Percentiles rank a stretch among this genome's conserved stretches.
These are phyloP conservation scores for Roridomyces roridus DNA, from an alignment of 768 basidiomycete genomes.

Conservation along the genomic window DNA sequence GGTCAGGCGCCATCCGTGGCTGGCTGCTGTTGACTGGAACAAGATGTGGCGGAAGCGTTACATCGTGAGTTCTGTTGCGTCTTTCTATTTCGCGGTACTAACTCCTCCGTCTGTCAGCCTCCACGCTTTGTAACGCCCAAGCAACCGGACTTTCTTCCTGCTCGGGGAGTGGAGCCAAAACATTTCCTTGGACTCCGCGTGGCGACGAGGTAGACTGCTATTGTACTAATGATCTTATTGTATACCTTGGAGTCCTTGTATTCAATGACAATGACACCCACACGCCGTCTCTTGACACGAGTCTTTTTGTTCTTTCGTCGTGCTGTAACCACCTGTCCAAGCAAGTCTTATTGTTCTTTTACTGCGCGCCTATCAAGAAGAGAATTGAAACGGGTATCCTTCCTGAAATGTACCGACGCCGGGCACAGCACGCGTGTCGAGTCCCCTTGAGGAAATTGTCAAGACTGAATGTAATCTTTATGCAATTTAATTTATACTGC, in stretches of 20 bases:
- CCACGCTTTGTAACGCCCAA: conserved; percentile 34
- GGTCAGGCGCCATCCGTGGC: conserved; percentile 51
- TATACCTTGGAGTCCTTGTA: neutral
- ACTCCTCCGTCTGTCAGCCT: conserved; percentile 45
- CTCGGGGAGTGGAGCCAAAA: neutral
- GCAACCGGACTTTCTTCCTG: neutral
- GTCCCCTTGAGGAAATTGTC: no score
- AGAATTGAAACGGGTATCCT: conserved; percentile 7
- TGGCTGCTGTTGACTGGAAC: conserved; percentile 52
- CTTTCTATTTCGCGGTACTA: conserved; percentile 4
- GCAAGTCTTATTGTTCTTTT: conserved; percentile 11
- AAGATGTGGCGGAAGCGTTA: conserved; percentile 50
- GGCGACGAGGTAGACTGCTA: neutral
- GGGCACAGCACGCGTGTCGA: no score
- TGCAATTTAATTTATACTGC: conserved; percentile 8
- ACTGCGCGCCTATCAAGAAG: neutral
- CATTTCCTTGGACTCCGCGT: conserved; percentile 9
- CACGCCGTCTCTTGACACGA: neutral
- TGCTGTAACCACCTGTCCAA: neutral
- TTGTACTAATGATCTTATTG: neutral
- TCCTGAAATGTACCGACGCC: neutral
- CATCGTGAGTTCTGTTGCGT: conserved; percentile 41
- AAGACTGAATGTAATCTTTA: neutral
- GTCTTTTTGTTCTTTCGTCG: neutral
- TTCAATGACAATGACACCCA: no score